Evolutionary conservation across 2,329 filamentous ascomycete genomes (phyloP), one percentile per base, ranked within the genome.

Genomic region (Allantophomopsis lycopodina): DNA sequence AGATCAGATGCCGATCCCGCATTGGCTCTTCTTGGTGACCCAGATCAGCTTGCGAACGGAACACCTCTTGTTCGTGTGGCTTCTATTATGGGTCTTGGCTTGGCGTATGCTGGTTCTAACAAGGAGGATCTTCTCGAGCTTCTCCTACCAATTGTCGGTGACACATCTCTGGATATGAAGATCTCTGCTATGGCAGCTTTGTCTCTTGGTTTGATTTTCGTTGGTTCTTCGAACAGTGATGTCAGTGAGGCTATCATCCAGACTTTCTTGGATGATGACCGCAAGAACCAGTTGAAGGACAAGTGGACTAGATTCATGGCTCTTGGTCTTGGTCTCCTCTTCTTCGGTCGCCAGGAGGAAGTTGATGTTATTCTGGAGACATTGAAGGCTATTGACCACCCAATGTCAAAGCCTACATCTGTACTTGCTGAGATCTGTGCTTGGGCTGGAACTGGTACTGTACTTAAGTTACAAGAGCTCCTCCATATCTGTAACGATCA

Each of bases 301-400:
- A 98, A 96, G 64, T 98, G 91, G 91, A 91, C 88, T 23, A 79
- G 91, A 14, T 98, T 98, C 65, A 82, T 98, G 66, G 88, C 85
- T 15, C 79, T 98, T 33, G 91, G 91, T 47, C 72, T 98, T 46
- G 91, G 89, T 2, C 72, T 98, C 18, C 70, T 98, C 20, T 98
- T 87, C 72, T 96, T 98, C 52, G 91, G 91, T 32, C 81, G 86
- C 47, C 91, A 98, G 62, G 91, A 98, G 60, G 89, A 96, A 59
- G 91, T 96, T n/a, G 91, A 98, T 53, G 89, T 96, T 42, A 88
- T 96, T 48, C 66, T 96, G 23, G 91, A 98, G 64, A 94, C 91
- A 0, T 72, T 98, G 41, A 98, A 96, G 68, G 91, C 84, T 18
- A 87, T 96, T 40, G 88, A 96, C 47, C 89, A 96, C 57, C 89